These are phyloP conservation scores for Cicer pinnatifidum DNA, from an alignment of 306 rosid species.

Conservation along the genomic window DNA sequence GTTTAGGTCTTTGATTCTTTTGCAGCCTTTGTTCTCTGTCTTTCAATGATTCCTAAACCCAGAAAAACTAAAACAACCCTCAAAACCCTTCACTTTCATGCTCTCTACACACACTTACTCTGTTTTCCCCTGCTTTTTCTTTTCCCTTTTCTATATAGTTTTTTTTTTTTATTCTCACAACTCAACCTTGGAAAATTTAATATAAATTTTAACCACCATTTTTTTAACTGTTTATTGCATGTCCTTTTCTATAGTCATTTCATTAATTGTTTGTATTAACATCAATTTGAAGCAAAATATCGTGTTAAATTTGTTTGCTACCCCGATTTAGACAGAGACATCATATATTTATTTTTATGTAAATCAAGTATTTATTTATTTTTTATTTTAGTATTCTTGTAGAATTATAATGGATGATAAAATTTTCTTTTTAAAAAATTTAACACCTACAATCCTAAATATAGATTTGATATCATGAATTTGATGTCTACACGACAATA, in stretches of 20 bases:
- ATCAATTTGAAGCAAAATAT: not conserved
- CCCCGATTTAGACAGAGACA: not conserved
- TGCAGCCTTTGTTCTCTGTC: conserved; percentile 69
- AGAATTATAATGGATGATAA: too few relatives aligned
- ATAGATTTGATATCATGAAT: too few relatives aligned
- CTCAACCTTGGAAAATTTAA: not conserved
- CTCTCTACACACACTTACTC: conserved; percentile 16
- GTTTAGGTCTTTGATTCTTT: conserved; percentile 70
- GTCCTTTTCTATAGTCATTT: not conserved
- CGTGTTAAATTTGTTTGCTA: not conserved
- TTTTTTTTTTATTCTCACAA: conserved; percentile 37
- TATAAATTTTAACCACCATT: conserved; percentile 29
- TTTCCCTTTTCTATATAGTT: conserved; percentile 37
- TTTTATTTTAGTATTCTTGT: too few relatives aligned
- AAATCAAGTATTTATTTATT: too few relatives aligned
- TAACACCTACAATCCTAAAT: too few relatives aligned
- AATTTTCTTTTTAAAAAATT: too few relatives aligned
- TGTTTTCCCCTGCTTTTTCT: conserved; percentile 43
- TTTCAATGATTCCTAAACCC: conserved; percentile 56
- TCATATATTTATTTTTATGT: not conserved
- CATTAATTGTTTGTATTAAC: not conserved
- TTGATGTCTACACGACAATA: too few relatives aligned
- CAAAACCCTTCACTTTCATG: conserved; percentile 32
- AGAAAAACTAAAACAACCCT: conserved; percentile 48
- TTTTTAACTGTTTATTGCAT: conserved; percentile 42